Base-by-base conservation (phyloP, 306 rosid species). In the Amphicarpaea edgeworthii region DNA sequence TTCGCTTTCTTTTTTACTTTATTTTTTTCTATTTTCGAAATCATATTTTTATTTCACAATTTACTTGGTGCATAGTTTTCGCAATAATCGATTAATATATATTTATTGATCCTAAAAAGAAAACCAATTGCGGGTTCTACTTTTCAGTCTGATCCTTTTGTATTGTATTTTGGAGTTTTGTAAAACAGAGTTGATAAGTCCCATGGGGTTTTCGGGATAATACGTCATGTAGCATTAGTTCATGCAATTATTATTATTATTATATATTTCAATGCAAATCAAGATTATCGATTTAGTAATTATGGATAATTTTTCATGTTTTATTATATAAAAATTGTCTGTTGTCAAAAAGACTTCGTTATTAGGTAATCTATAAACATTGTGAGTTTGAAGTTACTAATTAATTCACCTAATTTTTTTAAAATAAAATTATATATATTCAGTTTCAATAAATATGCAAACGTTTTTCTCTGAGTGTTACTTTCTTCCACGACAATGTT, bases 21-120 rank as follows among this genome's bases (percentile, higher is more conserved):
- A 32, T 64, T 64, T 23, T 15, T n/a, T 64, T 42, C 6, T 49
- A 32, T 64, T 64, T 66, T 72, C 0, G 4, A 15, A 28, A 47
- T 70, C 24, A 37, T n/a, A n/a, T 17, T 34, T 15, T 74, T 28
- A 28, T 69, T 76, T 76, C 40, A 9, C 51, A 63, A 53, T 82
- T 82, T 81, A 45, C 64, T 40, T 85, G 90, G 92, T 26, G 61
- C 85, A 54, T 46, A 81, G 40, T 84, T 84, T 76, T 86, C 84
- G 23, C 59, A 75, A 60, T 76, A 58, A 72, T 54, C 6, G 45
- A 46, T 54, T 7, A 45, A 46, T 9, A 10, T 45, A 42, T 32
- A 38, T 19, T 26, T 32, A 38, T 19, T 26, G 26, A 40, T 59
- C 38, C 12, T 5, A 3, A 12, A 32, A 49, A 9, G 14, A 28